Percentiles rank a stretch among this genome's conserved stretches.
These are phyloP conservation scores for Sonneratia caseolaris DNA, from an alignment of 345 rosid species.

Conservation along the genomic window DNA sequence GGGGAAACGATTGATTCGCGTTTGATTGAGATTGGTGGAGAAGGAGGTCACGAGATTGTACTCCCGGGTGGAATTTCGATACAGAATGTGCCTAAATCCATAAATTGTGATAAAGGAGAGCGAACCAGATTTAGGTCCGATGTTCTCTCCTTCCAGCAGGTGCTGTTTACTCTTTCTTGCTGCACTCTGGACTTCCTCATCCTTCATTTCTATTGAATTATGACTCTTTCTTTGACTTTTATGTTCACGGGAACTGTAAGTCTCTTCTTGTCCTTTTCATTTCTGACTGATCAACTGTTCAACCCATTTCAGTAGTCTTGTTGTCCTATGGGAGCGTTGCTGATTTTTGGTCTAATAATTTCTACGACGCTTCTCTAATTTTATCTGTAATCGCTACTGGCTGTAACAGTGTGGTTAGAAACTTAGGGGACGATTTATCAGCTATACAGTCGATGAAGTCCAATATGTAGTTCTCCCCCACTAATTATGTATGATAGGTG, in stretches of 20 bases:
- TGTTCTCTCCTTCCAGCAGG: slow-evolving; percentile 88
- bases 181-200: not conserved
- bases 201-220: not conserved
- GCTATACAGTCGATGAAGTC: not conserved
- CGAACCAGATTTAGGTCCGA: slow-evolving; percentile 76
- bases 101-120: slow-evolving; percentile 94
- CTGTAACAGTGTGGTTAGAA: not conserved
- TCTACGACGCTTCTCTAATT: not conserved
- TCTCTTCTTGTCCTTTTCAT: not conserved
- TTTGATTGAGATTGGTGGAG: slow-evolving; percentile 64
- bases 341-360: not conserved
- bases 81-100: slow-evolving; percentile 64
- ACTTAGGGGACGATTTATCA: not conserved
- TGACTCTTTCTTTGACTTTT: not conserved
- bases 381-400: not conserved
- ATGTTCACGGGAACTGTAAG: not conserved
- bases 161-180: slow-evolving; percentile 10
- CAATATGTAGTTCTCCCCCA: not conserved
- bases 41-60: slow-evolving; percentile 43
- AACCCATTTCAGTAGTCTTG: not conserved
- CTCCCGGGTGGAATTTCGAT: slow-evolving; percentile 81
- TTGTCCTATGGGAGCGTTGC: not conserved
- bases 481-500: not conserved
- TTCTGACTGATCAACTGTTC: not conserved
- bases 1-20: slow-evolving; percentile 41